Base-by-base conservation (phyloP, 2,329 filamentous ascomycete genomes). In the Chrysoporthe austroafricana region DNA sequence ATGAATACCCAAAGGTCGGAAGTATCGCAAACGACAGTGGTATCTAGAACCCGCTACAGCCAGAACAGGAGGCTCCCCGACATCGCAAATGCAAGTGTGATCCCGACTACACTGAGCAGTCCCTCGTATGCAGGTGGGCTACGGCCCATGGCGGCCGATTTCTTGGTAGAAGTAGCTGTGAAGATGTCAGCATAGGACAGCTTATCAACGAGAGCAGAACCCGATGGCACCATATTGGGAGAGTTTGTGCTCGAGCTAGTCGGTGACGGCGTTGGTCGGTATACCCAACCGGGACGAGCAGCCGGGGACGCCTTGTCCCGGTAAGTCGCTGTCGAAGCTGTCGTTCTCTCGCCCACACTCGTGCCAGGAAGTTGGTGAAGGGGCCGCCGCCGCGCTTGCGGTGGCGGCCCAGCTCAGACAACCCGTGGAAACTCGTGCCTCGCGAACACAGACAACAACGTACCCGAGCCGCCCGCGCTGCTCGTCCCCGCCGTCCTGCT, bases 31-130 rank as follows among this genome's bases (percentile, higher is more conserved):
- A 26, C 26, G 26, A 26, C 26, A 26, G 26, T 26, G n/a, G n/a
- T 5, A 57, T 34, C 43, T 6, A 46, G 5, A 43, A 44, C 3
- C 16, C 14, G 32, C 42, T 63, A 69, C 39, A 69, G 21, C 62
- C 52, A 67, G 9, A 69, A 48, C 6, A 69, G 32, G 6, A 67
- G 43, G 44, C 62, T 60, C 26, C 68, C 68, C 36, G 62, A 67
- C 46, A 68, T 48, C 26, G 62, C 62, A 59, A 67, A 69, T 16
- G 60, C 32, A 16, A 67, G 39, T 2, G 65, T 46, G 32, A 65
- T 56, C 11, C 57, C 26, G 32, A 62, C 56, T 11, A 62, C 52
- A 11, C 65, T 46, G 8, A 56, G 48, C 5, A 69, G 34, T 46
- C 62, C 68, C 18, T 50, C 57, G 13, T 48, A 26, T 8, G 54